Base-by-base conservation (phyloP, 129 eudicot genomes). In the Artemisia tridentata region DNA sequence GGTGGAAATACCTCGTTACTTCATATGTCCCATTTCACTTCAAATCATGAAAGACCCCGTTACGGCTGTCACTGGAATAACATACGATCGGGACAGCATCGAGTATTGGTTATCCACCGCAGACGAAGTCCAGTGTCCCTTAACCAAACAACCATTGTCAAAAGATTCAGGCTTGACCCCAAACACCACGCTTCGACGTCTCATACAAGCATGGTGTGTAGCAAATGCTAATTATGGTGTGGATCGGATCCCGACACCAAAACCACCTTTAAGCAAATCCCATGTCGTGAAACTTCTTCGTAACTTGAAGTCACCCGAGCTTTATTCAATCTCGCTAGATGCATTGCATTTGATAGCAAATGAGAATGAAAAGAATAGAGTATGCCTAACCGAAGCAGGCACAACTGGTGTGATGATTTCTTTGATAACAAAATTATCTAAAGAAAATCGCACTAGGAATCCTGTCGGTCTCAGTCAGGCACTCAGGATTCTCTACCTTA, bases 41-140 rank as follows among this genome's bases (percentile, higher is more conserved):
- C 88, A 92, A 27, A 88, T 89, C 69, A 92, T 92, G 98, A 82
- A 73, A 73, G 98, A 92, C 31, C 98, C 98, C 3, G 98, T 92
- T 5, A 92, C 96, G 1, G 73, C 91, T 7, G 71, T 76, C 25
- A 88, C 98, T 54, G 98, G 98, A 46, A 88, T 88, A 67, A 92
- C 96, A 11, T 92, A 92, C 76, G 91, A 92, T 70, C 86, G 98
- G 3, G 83, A 75, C 46, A 78, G 85, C 73, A 89, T 92, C 41
- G 89, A 88, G 64, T 70, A 80, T n/a, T 92, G 98, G 98, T 38
- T 92, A 23, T 38, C 69, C 13, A 80, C 84, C 31, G 81, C 89
- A 0, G 79, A 80, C 3, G 84, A 70, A 0, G 79, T 80, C 0
- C 59, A 56, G 2, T 92, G 98, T 49, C 98, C 98, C 0, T 81